phyloP scores from a whole-genome alignment of 345 rosid species.

The Litchi chinensis region DNA sequence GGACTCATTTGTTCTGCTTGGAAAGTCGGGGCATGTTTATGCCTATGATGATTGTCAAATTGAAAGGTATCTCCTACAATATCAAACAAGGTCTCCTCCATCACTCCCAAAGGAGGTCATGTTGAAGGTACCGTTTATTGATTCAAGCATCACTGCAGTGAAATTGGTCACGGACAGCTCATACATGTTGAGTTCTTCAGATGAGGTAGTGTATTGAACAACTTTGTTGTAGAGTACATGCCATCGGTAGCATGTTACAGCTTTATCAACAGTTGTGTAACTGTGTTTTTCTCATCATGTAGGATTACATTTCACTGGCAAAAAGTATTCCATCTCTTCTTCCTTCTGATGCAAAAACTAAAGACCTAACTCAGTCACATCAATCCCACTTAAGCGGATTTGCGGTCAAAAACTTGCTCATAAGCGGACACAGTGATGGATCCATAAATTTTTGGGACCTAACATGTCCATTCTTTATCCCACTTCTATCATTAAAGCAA shows the following conservation, averaged over 20 bases:
- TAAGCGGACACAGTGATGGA: conserved; percentile 90
- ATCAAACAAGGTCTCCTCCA: conserved; percentile 72
- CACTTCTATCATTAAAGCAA: conserved; percentile 62
- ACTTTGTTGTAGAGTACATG: not conserved
- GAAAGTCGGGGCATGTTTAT: conserved; percentile 78
- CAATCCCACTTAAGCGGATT: conserved; percentile 61
- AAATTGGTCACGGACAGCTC: conserved; percentile 57
- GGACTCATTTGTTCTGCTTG: conserved; percentile 59
- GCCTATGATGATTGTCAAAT: conserved; percentile 73
- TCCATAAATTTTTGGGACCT: conserved; percentile 82
- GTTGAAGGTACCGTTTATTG: conserved; percentile 65
- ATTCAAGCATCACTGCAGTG: conserved; percentile 62
- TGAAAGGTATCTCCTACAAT: conserved; percentile 81
- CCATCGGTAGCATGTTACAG: not conserved
- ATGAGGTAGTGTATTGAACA: conserved; percentile 55
- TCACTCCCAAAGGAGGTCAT: conserved; percentile 74
- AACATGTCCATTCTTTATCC: conserved; percentile 66
- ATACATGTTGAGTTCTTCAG: conserved; percentile 42
- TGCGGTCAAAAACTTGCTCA: conserved; percentile 68
- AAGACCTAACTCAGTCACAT: conserved; percentile 47
- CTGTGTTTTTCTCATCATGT: conserved; percentile 24
- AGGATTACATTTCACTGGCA: conserved; percentile 64
- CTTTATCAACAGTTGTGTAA: not conserved
- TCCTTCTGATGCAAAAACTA: conserved; percentile 53
- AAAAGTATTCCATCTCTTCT: conserved; percentile 58